These are phyloP conservation scores for Ephemerocybe angulata DNA, from an alignment of 768 basidiomycete species.

Conservation along the genomic window DNA sequence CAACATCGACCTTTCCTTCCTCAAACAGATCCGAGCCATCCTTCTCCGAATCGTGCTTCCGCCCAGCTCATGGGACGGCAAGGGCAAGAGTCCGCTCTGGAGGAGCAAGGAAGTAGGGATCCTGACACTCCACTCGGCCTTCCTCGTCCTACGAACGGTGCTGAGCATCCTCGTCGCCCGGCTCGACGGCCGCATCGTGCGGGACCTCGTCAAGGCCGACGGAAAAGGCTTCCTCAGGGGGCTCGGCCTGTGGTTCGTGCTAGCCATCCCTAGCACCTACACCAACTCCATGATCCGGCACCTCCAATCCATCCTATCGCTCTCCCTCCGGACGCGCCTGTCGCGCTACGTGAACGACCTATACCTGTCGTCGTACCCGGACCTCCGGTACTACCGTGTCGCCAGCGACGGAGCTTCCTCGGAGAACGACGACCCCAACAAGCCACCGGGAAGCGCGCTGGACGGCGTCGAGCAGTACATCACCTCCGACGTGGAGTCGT, in stretches of 20 bases:
- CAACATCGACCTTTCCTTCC: constrained; percentile 64
- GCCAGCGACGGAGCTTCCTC: neutral
- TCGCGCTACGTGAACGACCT: constrained; percentile 91
- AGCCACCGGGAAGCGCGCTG: constrained; percentile 30
- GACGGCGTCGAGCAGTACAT: constrained; percentile 90
- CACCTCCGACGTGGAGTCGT: constrained; percentile 87
- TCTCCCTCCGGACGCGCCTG: constrained; percentile 78
- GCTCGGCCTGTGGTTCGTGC: constrained; percentile 80
- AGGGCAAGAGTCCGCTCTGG: constrained; percentile 15
- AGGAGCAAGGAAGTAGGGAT: constrained; percentile 69
- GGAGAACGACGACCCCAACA: constrained; percentile 8
- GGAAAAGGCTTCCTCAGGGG: constrained; percentile 79
- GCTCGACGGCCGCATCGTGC: constrained; percentile 85
- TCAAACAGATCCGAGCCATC: constrained; percentile 71
- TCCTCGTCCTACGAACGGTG: constrained; percentile 82
- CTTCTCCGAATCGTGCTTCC: constrained; percentile 67
- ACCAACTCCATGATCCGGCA: constrained; percentile 96
- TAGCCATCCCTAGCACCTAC: constrained; percentile 91
- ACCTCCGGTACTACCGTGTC: constrained; percentile 65
- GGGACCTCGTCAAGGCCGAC: constrained; percentile 86
- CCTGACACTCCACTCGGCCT: constrained; percentile 74
- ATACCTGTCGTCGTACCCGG: constrained; percentile 73
- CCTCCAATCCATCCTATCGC: constrained; percentile 80
- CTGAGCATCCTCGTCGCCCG: constrained; percentile 85
- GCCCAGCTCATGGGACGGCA: constrained; percentile 32